Evolutionary conservation across 805 yeast genomes (phyloP), one percentile per base, ranked within the genome.

Genomic region (Schwanniomyces sp.): DNA sequence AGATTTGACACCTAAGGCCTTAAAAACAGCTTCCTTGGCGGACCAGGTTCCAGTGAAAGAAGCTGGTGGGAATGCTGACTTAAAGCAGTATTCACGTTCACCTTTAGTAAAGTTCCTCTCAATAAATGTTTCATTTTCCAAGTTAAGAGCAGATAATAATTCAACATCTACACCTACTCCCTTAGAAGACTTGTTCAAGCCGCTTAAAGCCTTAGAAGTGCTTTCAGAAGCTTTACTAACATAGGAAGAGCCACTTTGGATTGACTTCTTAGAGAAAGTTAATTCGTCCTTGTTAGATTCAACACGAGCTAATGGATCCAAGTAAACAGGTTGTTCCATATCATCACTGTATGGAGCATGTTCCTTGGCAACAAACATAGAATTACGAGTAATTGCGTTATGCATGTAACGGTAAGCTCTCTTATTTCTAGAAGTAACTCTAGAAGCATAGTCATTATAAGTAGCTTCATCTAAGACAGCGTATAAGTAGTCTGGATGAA

Each of bases 1-100:
- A 41, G 96, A 84, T 62, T 81, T 80, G 52, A 89, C 96, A 52
- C 94, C 91, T 63, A 94, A 77, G 16, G 96, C 88, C 76, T 94
- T 94, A 85, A 94, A 94, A 30, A 91, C 97, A 38, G 99, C 99
- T 75, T 94, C 99, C 74, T 94, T 94, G 40, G 99, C 99, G 27
- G 97, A 89, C 99, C 99, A 94, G 39, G 96, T 87, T 41, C 99
- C 99, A 25, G 99, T 91, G 70, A 80, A 94, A 3, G 97, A 89
- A 11, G 98, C 89, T 62, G 83, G 87, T 44, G 94, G 88, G 55
- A 79, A 78, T 38, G 97, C 77, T 28, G 97, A 83, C 29, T 74
- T 63, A 50, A 69, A 56, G 69, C 97, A 91, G 78, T 94, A 94
- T 30, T 73, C 75, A 56, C 85, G 84, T 76, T 94, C 99, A 14